Percentiles rank a stretch among this genome's conserved stretches.
Evolutionary conservation across 2,329 filamentous ascomycete species (phyloP).

Genomic region (Arthrinium puccinioides): DNA sequence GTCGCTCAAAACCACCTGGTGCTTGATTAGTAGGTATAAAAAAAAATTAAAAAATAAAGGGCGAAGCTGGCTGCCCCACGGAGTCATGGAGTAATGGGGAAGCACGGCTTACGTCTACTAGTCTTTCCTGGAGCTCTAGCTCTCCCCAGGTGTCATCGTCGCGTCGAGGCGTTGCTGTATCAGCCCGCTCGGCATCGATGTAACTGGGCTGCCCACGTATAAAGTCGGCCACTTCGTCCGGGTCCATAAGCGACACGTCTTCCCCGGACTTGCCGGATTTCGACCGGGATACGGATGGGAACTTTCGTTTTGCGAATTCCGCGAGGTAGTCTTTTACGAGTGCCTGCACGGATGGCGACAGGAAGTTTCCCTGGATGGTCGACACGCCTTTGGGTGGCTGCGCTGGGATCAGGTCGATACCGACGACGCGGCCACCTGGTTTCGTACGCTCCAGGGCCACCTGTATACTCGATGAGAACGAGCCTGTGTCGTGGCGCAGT

Average conservation of each 20-base stretch:
- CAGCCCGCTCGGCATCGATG: conserved; percentile 55
- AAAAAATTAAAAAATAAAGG: neutral
- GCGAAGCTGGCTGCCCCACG: too few relatives aligned
- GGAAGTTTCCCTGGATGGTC: conserved; percentile 90
- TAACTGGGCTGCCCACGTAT: conserved; percentile 47
- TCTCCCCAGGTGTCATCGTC: conserved; percentile 19
- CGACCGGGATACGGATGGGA: neutral
- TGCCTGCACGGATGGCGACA: conserved; percentile 65
- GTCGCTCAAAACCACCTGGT: conserved; percentile 83
- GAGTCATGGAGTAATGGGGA: too few relatives aligned
- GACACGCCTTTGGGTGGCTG: conserved; percentile 88
- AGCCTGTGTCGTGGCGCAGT: too few relatives aligned
- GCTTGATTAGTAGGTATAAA: neutral
- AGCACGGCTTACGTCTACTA: conserved; percentile 65
- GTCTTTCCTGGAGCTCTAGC: conserved; percentile 35
- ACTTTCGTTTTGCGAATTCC: conserved; percentile 28
- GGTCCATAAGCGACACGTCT: conserved; percentile 5
- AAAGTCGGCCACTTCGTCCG: conserved; percentile 12
- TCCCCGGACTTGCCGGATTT: neutral
- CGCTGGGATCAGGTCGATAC: conserved; percentile 89
- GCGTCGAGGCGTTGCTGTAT: conserved; percentile 23
- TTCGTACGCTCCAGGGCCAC: conserved; percentile 74
- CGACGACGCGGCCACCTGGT: conserved; percentile 73
- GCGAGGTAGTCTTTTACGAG: conserved; percentile 71
- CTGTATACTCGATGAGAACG: too few relatives aligned